Percentiles rank a stretch among this genome's conserved stretches.
Conservation (phyloP, 2,329 filamentous ascomycete genomes). For the Cladosporium sp. region DNA sequence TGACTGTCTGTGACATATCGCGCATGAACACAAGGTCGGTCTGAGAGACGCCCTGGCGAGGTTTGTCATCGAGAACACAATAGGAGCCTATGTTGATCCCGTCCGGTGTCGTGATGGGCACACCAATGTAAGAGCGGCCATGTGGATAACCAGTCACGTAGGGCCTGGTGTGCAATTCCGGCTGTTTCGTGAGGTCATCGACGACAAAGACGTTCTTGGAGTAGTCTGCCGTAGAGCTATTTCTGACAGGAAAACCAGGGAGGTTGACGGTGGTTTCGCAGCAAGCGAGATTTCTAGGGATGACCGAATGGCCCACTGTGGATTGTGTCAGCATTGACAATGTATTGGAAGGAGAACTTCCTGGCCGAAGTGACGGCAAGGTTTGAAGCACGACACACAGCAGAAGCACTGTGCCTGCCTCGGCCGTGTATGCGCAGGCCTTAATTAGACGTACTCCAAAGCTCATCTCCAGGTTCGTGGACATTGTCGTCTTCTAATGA, state of each 20-base stretch:
- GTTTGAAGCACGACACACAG: too few species aligned
- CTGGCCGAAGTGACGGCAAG: too few species aligned
- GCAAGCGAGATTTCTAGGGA: slow-evolving; percentile 31
- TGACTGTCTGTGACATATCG: slow-evolving; percentile 58
- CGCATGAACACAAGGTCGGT: slow-evolving; percentile 57
- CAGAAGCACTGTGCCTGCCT: too few species aligned
- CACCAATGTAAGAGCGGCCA: slow-evolving; percentile 56
- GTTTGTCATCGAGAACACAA: slow-evolving; percentile 58
- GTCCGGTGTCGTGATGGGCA: slow-evolving; percentile 58
- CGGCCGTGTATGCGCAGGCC: too few species aligned
- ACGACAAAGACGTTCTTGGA: slow-evolving; percentile 27
- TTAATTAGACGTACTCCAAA: slow-evolving; percentile 23
- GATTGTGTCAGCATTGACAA: too few species aligned
- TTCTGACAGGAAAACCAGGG: too few species aligned
- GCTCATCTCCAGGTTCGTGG: slow-evolving; percentile 27
- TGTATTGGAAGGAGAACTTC: too few species aligned
- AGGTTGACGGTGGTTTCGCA: slow-evolving; percentile 35
- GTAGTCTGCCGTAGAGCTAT: too few species aligned
- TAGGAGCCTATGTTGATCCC: slow-evolving; percentile 62
- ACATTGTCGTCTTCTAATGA: slow-evolving; percentile 38
- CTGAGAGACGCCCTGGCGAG: slow-evolving; percentile 52
- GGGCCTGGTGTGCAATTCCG: slow-evolving; percentile 29
- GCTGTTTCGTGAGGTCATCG: slow-evolving; percentile 31
- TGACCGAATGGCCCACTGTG: slow-evolving; percentile 27
- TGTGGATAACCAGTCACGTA: slow-evolving; percentile 32